phyloP scores from a whole-genome alignment of 768 basidiomycete genomes.

The Chlorophyllum brunneum region DNA sequence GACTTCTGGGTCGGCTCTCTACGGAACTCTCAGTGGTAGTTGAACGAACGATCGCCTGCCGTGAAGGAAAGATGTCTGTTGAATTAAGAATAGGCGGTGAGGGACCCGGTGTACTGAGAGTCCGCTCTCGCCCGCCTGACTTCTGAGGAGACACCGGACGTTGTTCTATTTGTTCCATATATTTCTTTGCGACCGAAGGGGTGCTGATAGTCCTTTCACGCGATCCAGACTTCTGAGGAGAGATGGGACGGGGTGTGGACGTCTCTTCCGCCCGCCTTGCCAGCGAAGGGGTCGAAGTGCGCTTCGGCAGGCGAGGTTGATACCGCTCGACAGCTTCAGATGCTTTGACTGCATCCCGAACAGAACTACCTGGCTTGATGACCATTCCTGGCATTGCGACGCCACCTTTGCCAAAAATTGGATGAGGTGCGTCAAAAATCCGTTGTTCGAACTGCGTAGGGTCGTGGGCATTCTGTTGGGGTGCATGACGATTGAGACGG shows the following conservation, averaged over 20 bases:
- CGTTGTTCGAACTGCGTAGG: conserved; percentile 67
- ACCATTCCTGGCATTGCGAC: conserved; percentile 76
- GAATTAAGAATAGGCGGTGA: conserved; percentile 11
- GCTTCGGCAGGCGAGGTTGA: conserved; percentile 14
- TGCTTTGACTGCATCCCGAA: conserved; percentile 11
- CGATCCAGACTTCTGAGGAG: conserved; percentile 13
- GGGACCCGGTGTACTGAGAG: conserved; percentile 42
- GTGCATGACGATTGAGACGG: conserved; percentile 65
- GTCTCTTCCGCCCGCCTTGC: background rate
- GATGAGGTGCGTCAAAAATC: conserved; percentile 55
- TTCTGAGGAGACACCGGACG: conserved; percentile 34
- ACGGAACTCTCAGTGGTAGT: background rate
- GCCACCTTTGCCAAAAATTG: conserved; percentile 71
- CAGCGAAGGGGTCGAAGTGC: background rate
- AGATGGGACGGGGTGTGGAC: conserved; percentile 6
- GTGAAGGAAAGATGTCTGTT: background rate
- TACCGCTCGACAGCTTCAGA: conserved; percentile 16
- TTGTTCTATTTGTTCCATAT: conserved; percentile 32
- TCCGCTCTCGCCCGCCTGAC: conserved; percentile 43
- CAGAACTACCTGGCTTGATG: conserved; percentile 15
- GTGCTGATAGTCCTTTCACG: conserved; percentile 12
- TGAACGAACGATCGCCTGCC: background rate
- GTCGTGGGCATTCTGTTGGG: conserved; percentile 65
- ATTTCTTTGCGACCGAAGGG: conserved; percentile 18
- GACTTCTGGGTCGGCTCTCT: background rate